Evolutionary conservation across 306 rosid species (phyloP), one percentile per base, ranked within the genome.

Genomic region (Prunus mongolica): DNA sequence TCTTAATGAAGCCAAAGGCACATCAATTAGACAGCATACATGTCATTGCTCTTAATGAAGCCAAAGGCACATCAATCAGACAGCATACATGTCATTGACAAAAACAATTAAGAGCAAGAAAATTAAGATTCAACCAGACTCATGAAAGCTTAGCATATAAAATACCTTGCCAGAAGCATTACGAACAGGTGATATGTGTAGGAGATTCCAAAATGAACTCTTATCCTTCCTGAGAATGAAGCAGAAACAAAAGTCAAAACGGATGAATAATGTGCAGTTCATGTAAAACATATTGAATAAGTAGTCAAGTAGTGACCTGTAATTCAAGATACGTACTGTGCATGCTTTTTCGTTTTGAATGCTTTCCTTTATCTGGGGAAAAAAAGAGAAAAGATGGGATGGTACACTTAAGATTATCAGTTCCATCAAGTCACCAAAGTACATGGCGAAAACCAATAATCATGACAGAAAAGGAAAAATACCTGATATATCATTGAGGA

Each of bases 291-390:
- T 30, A 75, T 56, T 65, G 27, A 61, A 78, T 71, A 84, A 69
- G 78, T 65, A 81, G 72, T 50, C 68, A 72, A 86, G 88, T 75
- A 71, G 89, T 60, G 86, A 96, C 99, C 99, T 96, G 98, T 92
- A 96, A 89, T 89, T 96, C 91, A 96, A 89, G 81, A 92, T 87
- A 86, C 88, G 93, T 82, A 92, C 95, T 76, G 99, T 92, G 88
- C 98, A 88, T 72, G 95, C 87, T 84, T 79, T 91, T 71, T 89
- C 88, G 64, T 71, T 50, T 80, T 76, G 79, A 82, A 96, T 71
- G 85, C 90, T 88, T 79, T 92, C 96, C 86, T 86, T 85, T 79
- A 96, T 88, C 99, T 96, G 90, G 45, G 78, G 45, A 82, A 78
- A 84, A 78, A 80, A 81, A 68, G 50, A 73, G 72, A 47, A 71